Conservation (phyloP, 2,329 filamentous ascomycete species). For the Ophiostoma ulmi region DNA sequence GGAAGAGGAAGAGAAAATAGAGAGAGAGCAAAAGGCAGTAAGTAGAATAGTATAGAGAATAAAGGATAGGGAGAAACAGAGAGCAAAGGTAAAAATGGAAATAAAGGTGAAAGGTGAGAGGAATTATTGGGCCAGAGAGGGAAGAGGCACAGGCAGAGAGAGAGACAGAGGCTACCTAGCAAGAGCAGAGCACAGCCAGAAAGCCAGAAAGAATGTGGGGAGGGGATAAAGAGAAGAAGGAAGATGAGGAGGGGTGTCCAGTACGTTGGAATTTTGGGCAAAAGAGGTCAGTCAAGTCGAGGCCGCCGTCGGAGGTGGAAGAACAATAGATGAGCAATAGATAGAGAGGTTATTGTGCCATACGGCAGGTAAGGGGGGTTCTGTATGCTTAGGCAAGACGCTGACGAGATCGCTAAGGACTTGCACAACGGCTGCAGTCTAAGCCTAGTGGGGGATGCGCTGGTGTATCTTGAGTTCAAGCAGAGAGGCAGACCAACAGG, state of each 20-base stretch:
- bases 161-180: background rate
- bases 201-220: conserved; percentile 20
- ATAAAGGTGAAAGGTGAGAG: conserved; percentile 15
- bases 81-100: background rate
- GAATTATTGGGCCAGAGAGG: background rate
- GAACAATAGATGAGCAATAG: conserved; percentile 23
- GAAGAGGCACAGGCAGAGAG: background rate
- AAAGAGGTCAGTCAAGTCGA: conserved; percentile 18
- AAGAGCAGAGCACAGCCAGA: conserved; percentile 14
- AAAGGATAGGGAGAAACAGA: background rate
- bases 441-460: background rate
- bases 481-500: background rate
- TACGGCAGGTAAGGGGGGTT: background rate
- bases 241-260: conserved; percentile 17
- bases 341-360: background rate
- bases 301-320: conserved; percentile 25
- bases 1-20: background rate
- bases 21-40: background rate
- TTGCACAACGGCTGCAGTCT: conserved; percentile 3
- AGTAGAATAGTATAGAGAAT: background rate
- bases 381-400: background rate
- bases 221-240: conserved; percentile 19
- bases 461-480: background rate
- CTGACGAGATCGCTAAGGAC: background rate
- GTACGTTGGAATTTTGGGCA: conserved; percentile 20